Conservation (phyloP, 2,329 filamentous ascomycete genomes). For the Fusarium hostae region DNA sequence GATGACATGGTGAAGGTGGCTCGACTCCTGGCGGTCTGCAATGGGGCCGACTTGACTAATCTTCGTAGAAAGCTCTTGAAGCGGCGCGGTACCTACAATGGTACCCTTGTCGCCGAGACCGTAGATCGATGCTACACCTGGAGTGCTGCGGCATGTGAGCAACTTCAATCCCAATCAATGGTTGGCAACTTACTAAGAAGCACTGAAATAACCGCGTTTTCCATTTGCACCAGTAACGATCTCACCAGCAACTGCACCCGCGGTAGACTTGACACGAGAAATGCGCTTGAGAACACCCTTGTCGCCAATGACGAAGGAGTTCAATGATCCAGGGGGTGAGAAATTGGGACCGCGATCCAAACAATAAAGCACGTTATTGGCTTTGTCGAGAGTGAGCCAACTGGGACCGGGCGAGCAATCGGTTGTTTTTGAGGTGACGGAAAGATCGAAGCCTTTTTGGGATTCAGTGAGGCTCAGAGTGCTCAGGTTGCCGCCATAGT, state of each 20-base stretch:
- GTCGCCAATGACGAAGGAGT: slow-evolving; percentile 33
- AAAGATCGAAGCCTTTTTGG: slow-evolving; percentile 1
- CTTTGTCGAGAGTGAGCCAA: slow-evolving; percentile 34
- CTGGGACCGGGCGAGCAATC: slow-evolving; percentile 34
- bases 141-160: slow-evolving; percentile 10
- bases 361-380: slow-evolving; percentile 36
- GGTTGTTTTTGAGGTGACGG: slow-evolving; percentile 10
- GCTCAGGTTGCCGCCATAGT: slow-evolving; percentile 36
- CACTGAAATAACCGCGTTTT: slow-evolving; percentile 31
- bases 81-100: slow-evolving; percentile 24
- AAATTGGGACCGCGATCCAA: slow-evolving; percentile 27
- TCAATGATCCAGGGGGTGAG: slow-evolving; percentile 30
- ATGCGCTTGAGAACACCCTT: slow-evolving; percentile 23
- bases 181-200: slow-evolving; percentile 35
- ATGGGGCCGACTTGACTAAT: slow-evolving; percentile 35
- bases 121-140: slow-evolving; percentile 23
- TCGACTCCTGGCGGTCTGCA: slow-evolving; percentile 35
- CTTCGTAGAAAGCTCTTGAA: slow-evolving; percentile 34
- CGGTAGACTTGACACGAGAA: slow-evolving; percentile 18
- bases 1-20: slow-evolving; percentile 41
- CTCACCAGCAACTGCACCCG: slow-evolving; percentile 34
- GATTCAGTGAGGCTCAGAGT: slow-evolving; percentile 25
- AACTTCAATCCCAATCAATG: rapidly evolving
- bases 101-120: slow-evolving; percentile 28
- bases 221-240: slow-evolving; percentile 27